Conservation (phyloP, 192 early-diverging fungal genomes). For the Backusella macrospora region DNA sequence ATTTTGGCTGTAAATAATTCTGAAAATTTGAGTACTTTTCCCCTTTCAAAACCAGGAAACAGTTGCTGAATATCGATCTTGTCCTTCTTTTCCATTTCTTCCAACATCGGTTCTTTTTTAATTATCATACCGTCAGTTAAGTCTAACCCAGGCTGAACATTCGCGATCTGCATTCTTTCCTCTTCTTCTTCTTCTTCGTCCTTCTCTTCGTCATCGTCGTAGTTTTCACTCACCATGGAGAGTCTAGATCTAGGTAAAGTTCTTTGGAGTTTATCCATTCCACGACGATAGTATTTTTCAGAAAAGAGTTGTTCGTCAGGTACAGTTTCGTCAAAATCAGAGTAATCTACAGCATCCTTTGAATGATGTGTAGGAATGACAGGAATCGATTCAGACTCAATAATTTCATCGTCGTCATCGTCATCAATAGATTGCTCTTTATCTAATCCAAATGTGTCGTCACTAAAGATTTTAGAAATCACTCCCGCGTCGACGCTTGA, state of each 20-base stretch:
- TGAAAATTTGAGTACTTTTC: slow-evolving; percentile 63
- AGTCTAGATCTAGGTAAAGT: slow-evolving; percentile 19
- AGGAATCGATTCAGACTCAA: slow-evolving; percentile 31
- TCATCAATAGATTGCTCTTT: slow-evolving; percentile 45
- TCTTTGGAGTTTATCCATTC: slow-evolving; percentile 39
- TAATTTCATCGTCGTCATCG: slow-evolving; percentile 45
- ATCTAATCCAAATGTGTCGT: slow-evolving; percentile 56
- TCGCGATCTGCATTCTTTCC: background rate
- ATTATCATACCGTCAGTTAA: background rate
- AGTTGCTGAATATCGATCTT: slow-evolving; percentile 48
- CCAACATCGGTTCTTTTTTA: slow-evolving; percentile 16
- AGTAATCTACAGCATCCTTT: slow-evolving; percentile 81
- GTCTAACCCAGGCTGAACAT: background rate
- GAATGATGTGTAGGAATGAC: slow-evolving; percentile 55
- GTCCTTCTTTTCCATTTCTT: slow-evolving; percentile 12
- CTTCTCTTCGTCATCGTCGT: slow-evolving; percentile 58
- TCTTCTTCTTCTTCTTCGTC: slow-evolving; percentile 38
- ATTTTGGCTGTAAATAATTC: slow-evolving; percentile 58
- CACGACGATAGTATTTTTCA: slow-evolving; percentile 48
- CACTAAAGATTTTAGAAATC: slow-evolving; percentile 52
- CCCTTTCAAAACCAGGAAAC: slow-evolving; percentile 65
- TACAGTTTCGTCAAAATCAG: slow-evolving; percentile 79
- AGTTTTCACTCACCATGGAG: slow-evolving; percentile 38
- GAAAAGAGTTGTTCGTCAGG: slow-evolving; percentile 64
- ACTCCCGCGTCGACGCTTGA: slow-evolving; percentile 55